These are phyloP conservation scores for Leptographium wingfieldii DNA, from an alignment of 2,329 filamentous ascomycete species.

Conservation along the genomic window DNA sequence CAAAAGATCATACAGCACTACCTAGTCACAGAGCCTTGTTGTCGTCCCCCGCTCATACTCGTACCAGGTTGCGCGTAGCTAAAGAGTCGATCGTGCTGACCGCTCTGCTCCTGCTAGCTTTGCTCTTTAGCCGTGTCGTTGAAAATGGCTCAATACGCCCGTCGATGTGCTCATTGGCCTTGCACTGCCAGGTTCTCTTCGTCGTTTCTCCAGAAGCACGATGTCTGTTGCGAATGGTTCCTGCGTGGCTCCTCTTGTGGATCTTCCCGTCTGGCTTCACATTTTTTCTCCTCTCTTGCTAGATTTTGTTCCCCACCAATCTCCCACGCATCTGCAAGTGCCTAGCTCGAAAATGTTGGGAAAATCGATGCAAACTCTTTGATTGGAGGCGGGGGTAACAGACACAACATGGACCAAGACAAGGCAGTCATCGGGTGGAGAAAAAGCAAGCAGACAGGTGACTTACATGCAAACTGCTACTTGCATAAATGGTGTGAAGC, in stretches of 20 bases:
- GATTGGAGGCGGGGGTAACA: conserved; percentile 2
- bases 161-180: neutral
- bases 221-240: neutral
- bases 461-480: conserved; percentile 18
- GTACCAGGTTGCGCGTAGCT: neutral
- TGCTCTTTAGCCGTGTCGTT: neutral
- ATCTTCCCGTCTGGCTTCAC: neutral
- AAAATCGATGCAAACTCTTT: neutral
- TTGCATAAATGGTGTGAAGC: conserved; percentile 15
- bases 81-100: neutral
- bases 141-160: neutral
- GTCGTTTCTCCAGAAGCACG: neutral
- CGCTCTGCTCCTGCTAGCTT: neutral
- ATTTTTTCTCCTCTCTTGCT: neutral
- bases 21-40: neutral
- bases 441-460: conserved; percentile 4
- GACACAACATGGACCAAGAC: neutral
- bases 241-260: neutral
- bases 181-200: neutral
- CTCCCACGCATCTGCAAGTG: neutral
- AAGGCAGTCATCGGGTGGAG: neutral
- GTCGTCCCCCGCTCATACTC: neutral
- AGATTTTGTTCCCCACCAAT: conserved; percentile 2
- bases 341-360: neutral
- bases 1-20: neutral